phyloP scores from a whole-genome alignment of 495 filamentous ascomycete species.

The Penicillium lividum region DNA sequence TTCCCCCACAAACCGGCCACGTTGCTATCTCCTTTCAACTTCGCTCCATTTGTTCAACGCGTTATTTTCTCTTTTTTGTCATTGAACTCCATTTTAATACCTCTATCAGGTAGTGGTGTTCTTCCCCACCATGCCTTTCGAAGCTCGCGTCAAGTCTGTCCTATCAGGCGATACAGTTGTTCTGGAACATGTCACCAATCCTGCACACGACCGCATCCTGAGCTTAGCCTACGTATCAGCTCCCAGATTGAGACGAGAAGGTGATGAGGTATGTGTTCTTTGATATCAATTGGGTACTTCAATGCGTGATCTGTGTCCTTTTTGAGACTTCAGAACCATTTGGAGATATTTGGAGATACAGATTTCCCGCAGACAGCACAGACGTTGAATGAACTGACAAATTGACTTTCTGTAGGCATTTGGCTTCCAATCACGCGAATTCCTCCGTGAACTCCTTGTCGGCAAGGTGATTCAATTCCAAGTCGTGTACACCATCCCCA shows the following conservation, averaged over 20 bases:
- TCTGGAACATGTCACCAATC: conserved; percentile 72
- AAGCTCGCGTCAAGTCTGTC: conserved; percentile 90
- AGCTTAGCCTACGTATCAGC: conserved; percentile 90
- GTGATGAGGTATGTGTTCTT: conserved; percentile 70
- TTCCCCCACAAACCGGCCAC: conserved; percentile 36
- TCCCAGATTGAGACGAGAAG: conserved; percentile 81
- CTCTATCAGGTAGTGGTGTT: conserved; percentile 18
- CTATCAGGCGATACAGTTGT: conserved; percentile 90
- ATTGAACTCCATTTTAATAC: background rate
- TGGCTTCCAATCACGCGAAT: conserved; percentile 92
- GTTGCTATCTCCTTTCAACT: conserved; percentile 23
- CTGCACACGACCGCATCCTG: conserved; percentile 74
- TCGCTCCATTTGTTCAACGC: conserved; percentile 18
- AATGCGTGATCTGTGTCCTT: background rate
- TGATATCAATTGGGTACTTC: conserved; percentile 6
- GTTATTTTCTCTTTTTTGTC: conserved; percentile 12
- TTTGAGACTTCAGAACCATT: background rate
- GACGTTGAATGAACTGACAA: conserved; percentile 7
- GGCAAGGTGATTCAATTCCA: conserved; percentile 85
- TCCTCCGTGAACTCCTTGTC: conserved; percentile 76
- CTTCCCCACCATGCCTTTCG: conserved; percentile 43
- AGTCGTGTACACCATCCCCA: conserved; percentile 79
- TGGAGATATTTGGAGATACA: background rate
- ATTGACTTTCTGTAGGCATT: conserved; percentile 55
- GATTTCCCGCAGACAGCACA: background rate